A percentile compares a stretch with the other conserved stretches of the same genome.
Conservation (phyloP, 164 flowering plant genomes). For the Dillenia turbinata region DNA sequence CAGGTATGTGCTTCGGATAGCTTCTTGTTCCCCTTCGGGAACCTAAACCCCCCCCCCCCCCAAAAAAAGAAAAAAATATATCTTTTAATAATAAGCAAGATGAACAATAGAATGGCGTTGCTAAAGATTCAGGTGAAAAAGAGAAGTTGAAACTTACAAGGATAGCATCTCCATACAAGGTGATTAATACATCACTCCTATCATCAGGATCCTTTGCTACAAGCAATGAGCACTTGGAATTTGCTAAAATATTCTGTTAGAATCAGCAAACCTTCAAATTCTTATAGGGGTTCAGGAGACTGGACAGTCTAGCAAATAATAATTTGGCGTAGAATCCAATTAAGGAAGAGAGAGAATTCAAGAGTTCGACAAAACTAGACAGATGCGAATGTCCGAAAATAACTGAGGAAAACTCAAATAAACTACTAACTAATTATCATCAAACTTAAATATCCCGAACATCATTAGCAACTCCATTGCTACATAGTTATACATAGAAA, state of each 20-base stretch:
- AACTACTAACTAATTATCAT: no score
- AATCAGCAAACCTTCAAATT: slow-evolving; percentile 6
- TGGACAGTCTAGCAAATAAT: no score
- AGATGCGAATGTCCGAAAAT: no score
- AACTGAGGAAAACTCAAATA: no score
- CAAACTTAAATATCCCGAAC: no score
- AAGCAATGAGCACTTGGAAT: slow-evolving; percentile 82
- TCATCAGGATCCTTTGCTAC: slow-evolving; percentile 90
- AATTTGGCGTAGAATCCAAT: no score
- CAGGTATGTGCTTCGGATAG: slow-evolving; percentile 60
- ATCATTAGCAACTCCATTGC: no score
- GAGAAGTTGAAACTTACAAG: slow-evolving; percentile 26
- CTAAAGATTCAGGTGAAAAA: neutral
- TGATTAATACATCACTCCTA: slow-evolving; percentile 69
- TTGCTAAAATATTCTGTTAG: slow-evolving; percentile 65
- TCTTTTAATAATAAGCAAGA: neutral
- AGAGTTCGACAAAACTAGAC: no score
- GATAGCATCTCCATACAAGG: slow-evolving; percentile 77
- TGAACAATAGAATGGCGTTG: neutral
- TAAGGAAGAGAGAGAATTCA: no score
- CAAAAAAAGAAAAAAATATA: no score
- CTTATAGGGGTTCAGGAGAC: slow-evolving; percentile 1
- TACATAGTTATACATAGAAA: no score
- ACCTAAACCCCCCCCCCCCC: slow-evolving; percentile 45
- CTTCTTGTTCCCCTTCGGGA: slow-evolving; percentile 48